These are phyloP conservation scores for Eragrostis curvula DNA, from an alignment of 176 grass and related monocot species.

Conservation along the genomic window DNA sequence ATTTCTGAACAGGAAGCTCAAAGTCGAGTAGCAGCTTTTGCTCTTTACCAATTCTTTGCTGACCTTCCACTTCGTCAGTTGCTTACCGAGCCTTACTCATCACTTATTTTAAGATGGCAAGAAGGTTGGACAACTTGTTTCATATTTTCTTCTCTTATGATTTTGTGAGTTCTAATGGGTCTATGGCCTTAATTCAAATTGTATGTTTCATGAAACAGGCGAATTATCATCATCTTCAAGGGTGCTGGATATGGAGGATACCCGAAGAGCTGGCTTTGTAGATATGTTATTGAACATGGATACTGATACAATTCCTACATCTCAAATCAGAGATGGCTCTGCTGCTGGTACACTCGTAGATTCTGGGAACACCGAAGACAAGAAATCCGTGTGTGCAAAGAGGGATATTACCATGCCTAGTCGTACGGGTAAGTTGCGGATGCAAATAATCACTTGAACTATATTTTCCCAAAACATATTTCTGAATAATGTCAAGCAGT, in stretches of 20 bases:
- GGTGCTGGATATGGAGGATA: conserved; percentile 70
- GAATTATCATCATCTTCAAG: conserved; percentile 60
- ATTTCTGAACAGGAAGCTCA: conserved; percentile 80
- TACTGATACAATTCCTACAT: conserved; percentile 26
- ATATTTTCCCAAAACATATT: conserved; percentile 3
- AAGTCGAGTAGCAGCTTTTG: conserved; percentile 81
- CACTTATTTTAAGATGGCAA: conserved; percentile 89
- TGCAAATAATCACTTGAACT: conserved; percentile 20
- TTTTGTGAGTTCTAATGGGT: not conserved
- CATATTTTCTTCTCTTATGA: conserved; percentile 35
- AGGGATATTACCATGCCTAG: conserved; percentile 32
- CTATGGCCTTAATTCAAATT: conserved; percentile 5
- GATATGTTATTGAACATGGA: conserved; percentile 73
- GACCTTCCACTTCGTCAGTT: conserved; percentile 85
- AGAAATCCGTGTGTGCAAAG: conserved; percentile 36
- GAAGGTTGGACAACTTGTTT: conserved; percentile 61
- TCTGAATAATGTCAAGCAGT: conserved; percentile 22
- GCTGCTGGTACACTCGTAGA: conserved; percentile 34
- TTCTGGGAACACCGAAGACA: not conserved
- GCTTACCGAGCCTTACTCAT: conserved; percentile 82
- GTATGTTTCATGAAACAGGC: conserved; percentile 50
- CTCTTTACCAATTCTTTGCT: conserved; percentile 88
- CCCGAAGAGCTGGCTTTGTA: conserved; percentile 77
- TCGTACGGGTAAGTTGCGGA: conserved; percentile 47
- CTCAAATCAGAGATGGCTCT: conserved; percentile 43